These are phyloP conservation scores for Nakazawaea pomicola DNA, from an alignment of 805 yeast species.

Conservation along the genomic window DNA sequence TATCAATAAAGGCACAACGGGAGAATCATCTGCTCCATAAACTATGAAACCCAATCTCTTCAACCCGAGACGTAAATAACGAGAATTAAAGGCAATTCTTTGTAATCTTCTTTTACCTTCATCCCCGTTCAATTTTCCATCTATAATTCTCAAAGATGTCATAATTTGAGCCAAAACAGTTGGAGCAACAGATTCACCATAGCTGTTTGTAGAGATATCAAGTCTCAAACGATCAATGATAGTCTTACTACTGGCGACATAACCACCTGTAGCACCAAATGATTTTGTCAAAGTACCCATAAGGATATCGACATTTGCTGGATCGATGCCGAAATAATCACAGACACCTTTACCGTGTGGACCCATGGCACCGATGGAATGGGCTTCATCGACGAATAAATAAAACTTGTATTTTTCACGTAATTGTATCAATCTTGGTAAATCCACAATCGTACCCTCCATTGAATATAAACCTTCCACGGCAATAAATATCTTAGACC, in stretches of 20 bases:
- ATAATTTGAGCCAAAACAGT: constrained; percentile 87
- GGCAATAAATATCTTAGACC: constrained; percentile 81
- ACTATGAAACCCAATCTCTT: constrained; percentile 92
- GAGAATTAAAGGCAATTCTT: constrained; percentile 92
- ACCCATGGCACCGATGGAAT: constrained; percentile 98
- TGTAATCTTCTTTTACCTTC: constrained; percentile 90
- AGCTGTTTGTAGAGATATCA: constrained; percentile 64
- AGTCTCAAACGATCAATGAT: constrained; percentile 72
- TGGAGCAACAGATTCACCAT: constrained; percentile 87
- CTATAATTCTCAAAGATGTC: constrained; percentile 71
- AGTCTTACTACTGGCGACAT: constrained; percentile 70
- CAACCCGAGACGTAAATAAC: constrained; percentile 86
- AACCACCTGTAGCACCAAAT: constrained; percentile 99
- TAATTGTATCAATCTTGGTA: constrained; percentile 69
- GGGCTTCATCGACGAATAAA: constrained; percentile 95
- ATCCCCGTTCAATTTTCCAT: constrained; percentile 82
- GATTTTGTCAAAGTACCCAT: constrained; percentile 99
- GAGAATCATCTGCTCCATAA: constrained; percentile 93
- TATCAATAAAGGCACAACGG: constrained; percentile 84
- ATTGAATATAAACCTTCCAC: constrained; percentile 91
- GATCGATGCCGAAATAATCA: constrained; percentile 82
- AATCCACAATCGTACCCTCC: constrained; percentile 87
- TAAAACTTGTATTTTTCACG: constrained; percentile 84
- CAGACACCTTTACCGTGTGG: constrained; percentile 92
- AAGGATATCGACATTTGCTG: constrained; percentile 72